A percentile compares a stretch with the other conserved stretches of the same genome.
These are phyloP conservation scores for Leptodontidium sp. DNA, from an alignment of 2,329 filamentous ascomycete genomes.

Conservation along the genomic window DNA sequence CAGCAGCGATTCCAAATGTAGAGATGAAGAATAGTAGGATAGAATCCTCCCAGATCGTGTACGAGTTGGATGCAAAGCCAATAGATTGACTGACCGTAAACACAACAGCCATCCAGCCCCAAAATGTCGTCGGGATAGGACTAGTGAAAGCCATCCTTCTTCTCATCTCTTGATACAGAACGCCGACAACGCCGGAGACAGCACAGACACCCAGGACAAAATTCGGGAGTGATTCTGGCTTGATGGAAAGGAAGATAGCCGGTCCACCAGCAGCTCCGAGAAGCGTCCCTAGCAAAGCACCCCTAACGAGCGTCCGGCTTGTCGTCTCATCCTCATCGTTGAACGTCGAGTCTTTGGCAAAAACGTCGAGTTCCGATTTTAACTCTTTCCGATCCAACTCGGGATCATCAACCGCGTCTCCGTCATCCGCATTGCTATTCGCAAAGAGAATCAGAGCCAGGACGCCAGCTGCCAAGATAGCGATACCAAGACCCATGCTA, in stretches of 20 bases:
- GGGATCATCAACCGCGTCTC: conserved; percentile 62
- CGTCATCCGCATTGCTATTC: conserved; percentile 62
- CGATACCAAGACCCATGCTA: conserved; percentile 84
- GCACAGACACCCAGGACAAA: conserved; percentile 38
- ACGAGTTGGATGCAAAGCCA: conserved; percentile 97
- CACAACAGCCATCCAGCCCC: conserved; percentile 85
- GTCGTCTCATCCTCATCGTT: conserved; percentile 39
- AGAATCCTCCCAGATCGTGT: conserved; percentile 98
- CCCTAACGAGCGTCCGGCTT: conserved; percentile 35
- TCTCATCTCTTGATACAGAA: conserved; percentile 49
- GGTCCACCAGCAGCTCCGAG: conserved; percentile 39
- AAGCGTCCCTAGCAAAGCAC: conserved; percentile 41
- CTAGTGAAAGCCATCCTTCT: conserved; percentile 50
- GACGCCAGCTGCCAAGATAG: conserved; percentile 73
- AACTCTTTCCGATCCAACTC: conserved; percentile 68
- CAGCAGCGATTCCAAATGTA: conserved; percentile 82
- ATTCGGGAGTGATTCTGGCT: conserved; percentile 34
- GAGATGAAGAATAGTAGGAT: conserved; percentile 91
- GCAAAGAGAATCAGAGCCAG: conserved; percentile 77
- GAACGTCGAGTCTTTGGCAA: conserved; percentile 37
- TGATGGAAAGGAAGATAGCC: conserved; percentile 34
- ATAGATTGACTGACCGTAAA: conserved; percentile 89
- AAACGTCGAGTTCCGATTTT: conserved; percentile 59
- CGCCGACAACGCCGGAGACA: conserved; percentile 47
- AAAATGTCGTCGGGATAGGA: conserved; percentile 76